These are phyloP conservation scores for Euphorbia peplus DNA, from an alignment of 345 rosid genomes.

Conservation along the genomic window DNA sequence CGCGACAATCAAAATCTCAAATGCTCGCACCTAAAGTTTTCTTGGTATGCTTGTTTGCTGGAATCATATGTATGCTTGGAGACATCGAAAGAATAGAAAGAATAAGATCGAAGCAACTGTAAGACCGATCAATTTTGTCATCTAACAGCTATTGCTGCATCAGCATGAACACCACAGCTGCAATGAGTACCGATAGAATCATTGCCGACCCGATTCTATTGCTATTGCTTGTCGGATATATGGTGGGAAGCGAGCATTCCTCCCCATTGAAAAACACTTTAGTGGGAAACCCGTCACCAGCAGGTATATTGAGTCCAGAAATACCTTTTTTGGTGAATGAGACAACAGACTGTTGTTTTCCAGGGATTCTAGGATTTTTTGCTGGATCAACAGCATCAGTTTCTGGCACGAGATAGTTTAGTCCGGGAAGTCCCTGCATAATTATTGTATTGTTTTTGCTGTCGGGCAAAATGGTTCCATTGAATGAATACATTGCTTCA, in stretches of 20 bases:
- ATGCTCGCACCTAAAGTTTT: slow-evolving; percentile 8
- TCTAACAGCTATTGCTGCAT: slow-evolving; percentile 32
- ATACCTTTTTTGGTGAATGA: slow-evolving; percentile 75
- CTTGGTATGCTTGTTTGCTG: slow-evolving; percentile 12
- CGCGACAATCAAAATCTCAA: neutral
- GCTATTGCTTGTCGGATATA: slow-evolving; percentile 46
- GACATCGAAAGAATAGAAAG: slow-evolving; percentile 36
- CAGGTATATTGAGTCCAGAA: slow-evolving; percentile 64
- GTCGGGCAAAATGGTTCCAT: slow-evolving; percentile 47
- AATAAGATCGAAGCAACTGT: slow-evolving; percentile 19
- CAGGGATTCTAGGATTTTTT: slow-evolving; percentile 71
- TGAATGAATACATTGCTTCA: slow-evolving; percentile 74
- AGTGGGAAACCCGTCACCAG: slow-evolving; percentile 82
- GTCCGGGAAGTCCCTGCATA: slow-evolving; percentile 75
- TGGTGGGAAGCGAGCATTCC: slow-evolving; percentile 74
- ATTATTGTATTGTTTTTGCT: slow-evolving; percentile 56
- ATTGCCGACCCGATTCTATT: slow-evolving; percentile 27
- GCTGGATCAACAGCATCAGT: slow-evolving; percentile 53
- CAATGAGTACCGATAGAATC: slow-evolving; percentile 27
- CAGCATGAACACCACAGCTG: slow-evolving; percentile 31
- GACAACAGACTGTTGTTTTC: slow-evolving; percentile 86
- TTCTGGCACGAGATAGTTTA: slow-evolving; percentile 77
- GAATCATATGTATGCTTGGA: slow-evolving; percentile 19
- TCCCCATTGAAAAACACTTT: slow-evolving; percentile 96
- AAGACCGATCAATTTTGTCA: slow-evolving; percentile 5